These are phyloP conservation scores for Trypanosoma lewisi DNA, from an alignment of 208 protist genomes.

Conservation along the genomic window DNA sequence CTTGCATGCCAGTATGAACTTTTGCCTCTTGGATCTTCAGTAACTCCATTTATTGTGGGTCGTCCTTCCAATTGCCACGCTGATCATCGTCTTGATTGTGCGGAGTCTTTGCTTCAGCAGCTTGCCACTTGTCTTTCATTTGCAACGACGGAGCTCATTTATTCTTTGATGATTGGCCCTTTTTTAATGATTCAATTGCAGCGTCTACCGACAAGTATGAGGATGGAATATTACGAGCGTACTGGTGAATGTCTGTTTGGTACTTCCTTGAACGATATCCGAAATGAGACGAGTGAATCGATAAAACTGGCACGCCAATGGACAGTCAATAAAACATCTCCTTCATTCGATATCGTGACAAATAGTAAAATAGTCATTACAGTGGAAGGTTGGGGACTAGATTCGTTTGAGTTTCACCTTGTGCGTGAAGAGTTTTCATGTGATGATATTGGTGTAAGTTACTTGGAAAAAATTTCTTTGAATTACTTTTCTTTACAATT, in stretches of 20 bases:
- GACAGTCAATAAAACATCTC: conserved; percentile 22
- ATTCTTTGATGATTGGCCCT: conserved; percentile 28
- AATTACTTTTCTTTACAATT: conserved; percentile 13
- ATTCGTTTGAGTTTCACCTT: conserved; percentile 25
- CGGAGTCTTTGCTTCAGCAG: conserved; percentile 22
- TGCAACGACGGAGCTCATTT: conserved; percentile 44
- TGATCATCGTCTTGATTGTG: conserved; percentile 18
- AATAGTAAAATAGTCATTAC: conserved; percentile 13
- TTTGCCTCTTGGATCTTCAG: conserved; percentile 24
- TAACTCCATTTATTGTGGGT: conserved; percentile 37
- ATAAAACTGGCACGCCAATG: conserved; percentile 39
- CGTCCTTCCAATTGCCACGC: conserved; percentile 23
- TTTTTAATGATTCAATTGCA: conserved; percentile 38
- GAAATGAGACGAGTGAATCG: conserved; percentile 37
- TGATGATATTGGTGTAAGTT: conserved; percentile 26
- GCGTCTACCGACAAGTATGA: conserved; percentile 27
- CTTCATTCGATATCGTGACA: conserved; percentile 22
- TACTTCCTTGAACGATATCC: conserved; percentile 23
- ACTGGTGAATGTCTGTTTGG: conserved; percentile 36
- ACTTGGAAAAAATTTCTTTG: background rate
- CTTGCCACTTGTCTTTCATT: conserved; percentile 51
- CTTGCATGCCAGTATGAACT: conserved; percentile 37
- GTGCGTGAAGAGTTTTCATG: conserved; percentile 30
- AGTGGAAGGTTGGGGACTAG: conserved; percentile 27
- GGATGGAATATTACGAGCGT: conserved; percentile 30